phyloP scores from a whole-genome alignment of 345 rosid species.

The Hevea brasiliensis region DNA sequence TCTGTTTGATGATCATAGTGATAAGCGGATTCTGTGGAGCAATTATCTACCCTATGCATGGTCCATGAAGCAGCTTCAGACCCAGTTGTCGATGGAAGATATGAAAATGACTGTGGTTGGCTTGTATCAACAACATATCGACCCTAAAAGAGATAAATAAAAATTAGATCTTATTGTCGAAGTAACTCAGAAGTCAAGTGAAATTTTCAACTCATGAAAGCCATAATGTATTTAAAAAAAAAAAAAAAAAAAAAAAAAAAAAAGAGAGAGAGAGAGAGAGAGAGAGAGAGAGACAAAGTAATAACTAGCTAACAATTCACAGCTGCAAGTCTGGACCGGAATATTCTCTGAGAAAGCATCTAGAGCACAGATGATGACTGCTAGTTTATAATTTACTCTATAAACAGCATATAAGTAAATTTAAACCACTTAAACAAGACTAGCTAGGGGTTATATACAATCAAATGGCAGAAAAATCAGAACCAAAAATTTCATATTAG shows the following conservation, averaged over 20 bases:
- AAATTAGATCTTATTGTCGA: not conserved
- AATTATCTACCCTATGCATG: slow-evolving; percentile 49
- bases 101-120: slow-evolving; percentile 54
- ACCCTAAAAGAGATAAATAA: slow-evolving; percentile 35
- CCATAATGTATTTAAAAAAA: not conserved
- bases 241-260: too few species aligned
- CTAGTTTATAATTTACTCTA: not conserved
- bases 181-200: not conserved
- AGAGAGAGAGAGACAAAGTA: not conserved
- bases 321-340: slow-evolving; percentile 5
- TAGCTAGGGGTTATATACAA: not conserved
- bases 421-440: not conserved
- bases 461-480: not conserved
- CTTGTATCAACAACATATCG: slow-evolving; percentile 60
- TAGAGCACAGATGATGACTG: not conserved
- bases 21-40: slow-evolving; percentile 48
- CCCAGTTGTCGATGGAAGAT: slow-evolving; percentile 21
- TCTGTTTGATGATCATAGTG: slow-evolving; percentile 57
- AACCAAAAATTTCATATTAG: not conserved
- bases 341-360: slow-evolving; percentile 3
- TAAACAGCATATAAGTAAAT: not conserved
- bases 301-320: slow-evolving; percentile 11
- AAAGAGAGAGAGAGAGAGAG: too few species aligned
- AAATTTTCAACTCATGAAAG: not conserved
- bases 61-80: slow-evolving; percentile 53